Conservation (phyloP, 805 yeast genomes). For the Spathaspora sp. region DNA sequence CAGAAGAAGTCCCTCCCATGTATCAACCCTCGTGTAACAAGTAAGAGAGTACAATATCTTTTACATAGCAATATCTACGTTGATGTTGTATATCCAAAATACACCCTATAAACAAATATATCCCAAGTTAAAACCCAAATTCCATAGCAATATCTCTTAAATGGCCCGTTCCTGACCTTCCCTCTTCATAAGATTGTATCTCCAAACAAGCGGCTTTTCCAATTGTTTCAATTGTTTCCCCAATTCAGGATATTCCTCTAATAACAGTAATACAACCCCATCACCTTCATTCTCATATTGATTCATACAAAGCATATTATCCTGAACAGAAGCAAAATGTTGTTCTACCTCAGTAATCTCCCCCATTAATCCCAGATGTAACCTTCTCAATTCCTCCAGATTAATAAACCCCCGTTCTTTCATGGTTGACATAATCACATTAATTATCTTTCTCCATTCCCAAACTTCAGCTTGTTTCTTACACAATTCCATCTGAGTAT, state of each 20-base stretch:
- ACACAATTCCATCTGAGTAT: not conserved
- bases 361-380: constrained; percentile 1
- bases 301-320: not conserved
- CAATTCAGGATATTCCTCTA: not conserved
- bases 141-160: constrained; percentile 1
- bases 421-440: constrained; percentile 5
- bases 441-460: constrained; percentile 5
- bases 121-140: not conserved
- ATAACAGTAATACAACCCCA: not conserved
- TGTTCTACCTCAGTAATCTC: constrained; percentile 5
- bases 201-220: not conserved
- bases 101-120: not conserved
- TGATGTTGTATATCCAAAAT: not conserved
- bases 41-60: too few species aligned
- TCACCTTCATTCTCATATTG: not conserved
- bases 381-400: constrained; percentile 1
- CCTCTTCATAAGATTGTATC: not conserved
- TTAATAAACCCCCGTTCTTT: constrained; percentile 1
- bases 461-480: constrained; percentile 4
- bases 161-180: not conserved
- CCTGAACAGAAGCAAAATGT: not conserved
- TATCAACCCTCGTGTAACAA: too few species aligned
- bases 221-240: not conserved
- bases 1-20: too few species aligned
- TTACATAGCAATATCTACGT: too few species aligned